These are phyloP conservation scores for Pichia paraexigua DNA, from an alignment of 805 yeast genomes.

Conservation along the genomic window DNA sequence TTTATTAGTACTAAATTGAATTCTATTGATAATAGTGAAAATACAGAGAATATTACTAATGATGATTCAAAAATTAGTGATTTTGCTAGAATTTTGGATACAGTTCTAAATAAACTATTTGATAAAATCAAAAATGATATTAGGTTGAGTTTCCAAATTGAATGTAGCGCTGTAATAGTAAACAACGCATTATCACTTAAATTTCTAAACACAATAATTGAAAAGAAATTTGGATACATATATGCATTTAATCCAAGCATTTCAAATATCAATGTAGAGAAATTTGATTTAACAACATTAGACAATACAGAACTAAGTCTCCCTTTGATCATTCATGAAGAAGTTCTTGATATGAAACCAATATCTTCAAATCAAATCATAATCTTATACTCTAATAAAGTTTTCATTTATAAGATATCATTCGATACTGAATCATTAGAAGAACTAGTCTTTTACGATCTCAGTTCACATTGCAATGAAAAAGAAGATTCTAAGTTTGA, in stretches of 20 bases:
- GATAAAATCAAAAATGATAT: conserved; percentile 17
- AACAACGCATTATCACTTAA: neutral
- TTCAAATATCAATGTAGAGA: neutral
- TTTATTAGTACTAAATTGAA: conserved; percentile 11
- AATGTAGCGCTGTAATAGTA: neutral
- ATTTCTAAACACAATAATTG: neutral
- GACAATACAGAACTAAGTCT: neutral
- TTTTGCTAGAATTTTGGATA: conserved; percentile 11
- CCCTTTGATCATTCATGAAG: neutral
- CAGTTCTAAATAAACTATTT: conserved; percentile 11
- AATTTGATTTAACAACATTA: neutral
- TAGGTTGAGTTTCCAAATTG: conserved; percentile 8
- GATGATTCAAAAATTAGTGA: conserved; percentile 1
- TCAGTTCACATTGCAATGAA: conserved; percentile 1
- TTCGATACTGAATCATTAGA: neutral
- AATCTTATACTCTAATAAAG: neutral
- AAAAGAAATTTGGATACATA: neutral
- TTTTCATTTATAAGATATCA: neutral
- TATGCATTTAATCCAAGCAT: neutral
- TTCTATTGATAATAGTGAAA: neutral
- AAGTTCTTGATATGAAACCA: neutral
- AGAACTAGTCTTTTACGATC: neutral
- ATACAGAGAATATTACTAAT: neutral
- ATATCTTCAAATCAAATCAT: neutral
- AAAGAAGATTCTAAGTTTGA: conserved; percentile 10